Evolutionary conservation across 805 yeast genomes (phyloP), one percentile per base, ranked within the genome.

Genomic region (Candida nonsorbophila): DNA sequence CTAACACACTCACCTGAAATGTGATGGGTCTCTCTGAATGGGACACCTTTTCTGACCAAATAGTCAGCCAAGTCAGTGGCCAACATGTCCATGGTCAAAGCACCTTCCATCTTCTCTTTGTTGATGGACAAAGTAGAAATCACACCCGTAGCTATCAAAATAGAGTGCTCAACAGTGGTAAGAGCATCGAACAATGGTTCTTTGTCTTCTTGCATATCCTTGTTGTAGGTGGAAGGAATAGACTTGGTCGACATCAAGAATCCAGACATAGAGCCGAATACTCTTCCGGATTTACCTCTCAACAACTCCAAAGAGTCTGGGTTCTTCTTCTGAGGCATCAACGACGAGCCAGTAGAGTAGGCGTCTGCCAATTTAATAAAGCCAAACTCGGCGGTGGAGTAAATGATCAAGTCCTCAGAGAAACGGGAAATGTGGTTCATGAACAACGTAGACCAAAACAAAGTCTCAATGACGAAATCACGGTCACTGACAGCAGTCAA

Each of bases 311-410:
- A 69, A 16, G 95, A 84, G 58, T 92, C 99, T 3, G 98, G 96
- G 64, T 92, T 92, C 62, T 92, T 92, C 78, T 92, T 92, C 62
- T 92, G 98, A 14, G 99, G 99, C 99, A 92, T 92, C 53, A 92
- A 72, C 16, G 96, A 86, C 5, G 97, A 86, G 9, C 99, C 99
- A 6, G 99, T 92, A 1, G 98, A 92, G 62, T 92, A 92, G 15
- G 98, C 97, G 55, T 92, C 99, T 8, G 96, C 94, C 29, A 88
- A 74, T 55, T 84, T 78, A 39, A 92, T 70, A 54, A 94, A 92
- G 4, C 95, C 95, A 67, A 92, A 92, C 66, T 92, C 99, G 17
- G 95, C 97, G 15, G 96, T 85, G 5, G 97, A 92, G 62, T 92
- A 92, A 44, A 92, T 81, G 45, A 92, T 87, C 52, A 92, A 69